Base-by-base conservation (phyloP, 2,329 filamentous ascomycete genomes). In the Ophiostoma sp. region DNA sequence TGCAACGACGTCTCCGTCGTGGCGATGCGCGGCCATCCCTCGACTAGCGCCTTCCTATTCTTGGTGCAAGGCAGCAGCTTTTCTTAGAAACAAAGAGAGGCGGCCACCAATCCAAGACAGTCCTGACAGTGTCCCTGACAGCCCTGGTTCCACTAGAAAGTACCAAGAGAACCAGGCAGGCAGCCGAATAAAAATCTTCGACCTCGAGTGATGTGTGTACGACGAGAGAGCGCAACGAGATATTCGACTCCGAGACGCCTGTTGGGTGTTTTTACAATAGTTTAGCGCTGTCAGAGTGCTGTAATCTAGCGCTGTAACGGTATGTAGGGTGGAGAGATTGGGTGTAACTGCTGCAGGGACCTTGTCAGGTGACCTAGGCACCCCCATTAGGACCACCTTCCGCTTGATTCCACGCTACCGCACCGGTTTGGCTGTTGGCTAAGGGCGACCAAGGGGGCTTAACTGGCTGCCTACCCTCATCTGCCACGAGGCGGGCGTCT, bases 1-100 rank as follows among this genome's bases (percentile, higher is more conserved):
- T 55, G 50, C n/a, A 55, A 55, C 22, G 8, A 55, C n/a, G 17
- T 55, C 48, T 31, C 22, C 19, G 31, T n/a, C 19, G 66, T 69
- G 66, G 66, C 66, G 48, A 69, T 69, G 31, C 42, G 64, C 42
- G 64, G 64, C 42, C 64, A 25, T 36, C 28, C 28, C 11, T 31
- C 9, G 64, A 33, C 66, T 36, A 52, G 66, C 45, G 45, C 45
- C 25, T 50, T 33, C 66, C 48, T 69, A 52, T 36, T 55, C 48
- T 69, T 55, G 31, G 66, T 36, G 52, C 69, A 57, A 70, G 69
- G 69, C 69, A 70, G 52, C 69, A 70, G 69, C 50, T 42, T 70
- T 70, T 59, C 36, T 42, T 45, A 31, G 36, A 28, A 59, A 59
- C 69, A 70, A 61, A 59, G 52, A 70, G 50, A 50, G 12, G 50